Base-by-base conservation (phyloP, 768 basidiomycete species). In the Suillus hirtellus region DNA sequence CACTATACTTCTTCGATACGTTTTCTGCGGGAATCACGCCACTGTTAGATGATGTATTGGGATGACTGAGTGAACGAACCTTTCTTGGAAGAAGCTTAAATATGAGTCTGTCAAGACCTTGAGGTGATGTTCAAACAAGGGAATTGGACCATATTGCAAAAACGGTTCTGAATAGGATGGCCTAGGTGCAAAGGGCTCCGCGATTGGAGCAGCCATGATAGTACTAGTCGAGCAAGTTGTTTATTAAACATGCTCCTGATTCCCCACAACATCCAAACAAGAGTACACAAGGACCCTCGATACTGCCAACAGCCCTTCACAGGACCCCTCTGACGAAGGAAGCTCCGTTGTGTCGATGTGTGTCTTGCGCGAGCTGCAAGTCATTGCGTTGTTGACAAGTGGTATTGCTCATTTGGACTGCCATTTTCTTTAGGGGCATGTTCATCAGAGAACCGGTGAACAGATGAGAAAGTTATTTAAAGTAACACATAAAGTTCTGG, bases 1-100 rank as follows among this genome's bases (percentile, higher is more conserved):
- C 71, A 95, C 93, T 96, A 96, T 62, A 76, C 74, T 70, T 96
- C 94, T 74, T 97, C 95, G 61, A 95, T 90, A 49, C 85, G 85
- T 73, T 87, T 89, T 72, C 93, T 94, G 71, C 17, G 17, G 11
- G 11, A 31, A 58, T 38, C 67, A 66, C 37, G 15, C 17, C 50
- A 59, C 56, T 62, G 59, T 67, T 67, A 60, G 72, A 35, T 2
- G 11, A 66, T 61, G 71, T 60, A 64, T 63, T 61, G n/a, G 56
- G 49, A 64, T 64, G 65, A 68, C 55, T 52, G 56, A 62, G 53
- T 37, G 38, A 49, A 68, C 81, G 65, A 66, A 90, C 93, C 94
- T 83, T 79, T 95, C 94, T 75, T 87, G 85, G 76, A 96, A 95
- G 79, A 95, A 96, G 63, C 71, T 78, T 63, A 96, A 81, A 73